Conservation (phyloP, 2,329 filamentous ascomycete species). For the Sclerotinia spermophila region DNA sequence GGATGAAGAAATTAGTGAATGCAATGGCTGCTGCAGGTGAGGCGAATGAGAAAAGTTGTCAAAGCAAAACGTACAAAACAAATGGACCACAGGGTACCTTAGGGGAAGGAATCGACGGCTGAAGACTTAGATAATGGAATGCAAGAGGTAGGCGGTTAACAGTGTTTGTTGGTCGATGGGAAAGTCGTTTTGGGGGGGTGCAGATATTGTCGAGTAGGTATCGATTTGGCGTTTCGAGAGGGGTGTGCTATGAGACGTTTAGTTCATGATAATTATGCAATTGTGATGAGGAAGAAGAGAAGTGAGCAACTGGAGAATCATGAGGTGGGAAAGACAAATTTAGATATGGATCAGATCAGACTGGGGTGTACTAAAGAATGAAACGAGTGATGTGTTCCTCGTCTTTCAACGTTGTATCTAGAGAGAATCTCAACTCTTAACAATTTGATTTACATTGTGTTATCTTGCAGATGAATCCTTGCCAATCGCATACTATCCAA, state of each 20-base stretch:
- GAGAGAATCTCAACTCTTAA: neutral
- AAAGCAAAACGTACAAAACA: neutral
- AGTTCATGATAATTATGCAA: neutral
- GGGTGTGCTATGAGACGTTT: neutral
- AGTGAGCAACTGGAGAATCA: neutral
- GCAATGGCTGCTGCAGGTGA: neutral
- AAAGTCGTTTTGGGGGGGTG: neutral
- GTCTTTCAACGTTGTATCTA: neutral
- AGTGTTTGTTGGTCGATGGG: neutral
- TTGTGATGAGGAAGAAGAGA: neutral
- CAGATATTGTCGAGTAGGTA: neutral
- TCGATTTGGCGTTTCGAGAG: neutral
- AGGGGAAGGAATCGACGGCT: neutral
- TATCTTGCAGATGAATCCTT: neutral
- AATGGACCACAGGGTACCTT: accelerated
- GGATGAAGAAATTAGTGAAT: neutral
- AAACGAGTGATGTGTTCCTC: neutral
- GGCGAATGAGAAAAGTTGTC: neutral
- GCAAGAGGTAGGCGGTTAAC: neutral
- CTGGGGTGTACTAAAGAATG: neutral
- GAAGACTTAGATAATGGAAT: neutral
- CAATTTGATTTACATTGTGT: neutral
- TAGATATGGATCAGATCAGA: neutral
- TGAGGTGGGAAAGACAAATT: neutral
- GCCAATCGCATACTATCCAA: neutral